Evolutionary conservation across 768 basidiomycete genomes (phyloP).

Genomic region (Kwoniella heveanensis): DNA sequence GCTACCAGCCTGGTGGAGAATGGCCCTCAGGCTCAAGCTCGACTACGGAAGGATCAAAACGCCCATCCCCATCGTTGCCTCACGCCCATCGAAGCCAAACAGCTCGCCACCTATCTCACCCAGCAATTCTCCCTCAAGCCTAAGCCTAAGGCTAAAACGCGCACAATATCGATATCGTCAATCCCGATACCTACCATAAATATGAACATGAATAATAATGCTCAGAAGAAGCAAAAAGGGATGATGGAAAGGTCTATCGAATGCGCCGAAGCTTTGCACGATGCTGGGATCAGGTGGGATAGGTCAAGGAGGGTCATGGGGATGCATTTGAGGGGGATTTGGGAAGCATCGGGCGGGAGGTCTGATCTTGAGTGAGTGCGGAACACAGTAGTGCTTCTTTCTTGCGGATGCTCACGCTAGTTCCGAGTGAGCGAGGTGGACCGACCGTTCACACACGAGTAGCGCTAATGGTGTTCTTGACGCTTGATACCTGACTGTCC

Average conservation of each 20-base stretch:
- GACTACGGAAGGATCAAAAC: no score
- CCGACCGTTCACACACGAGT: no score
- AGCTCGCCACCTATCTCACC: conserved; percentile 28
- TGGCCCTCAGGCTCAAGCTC: no score
- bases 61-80: conserved; percentile 22
- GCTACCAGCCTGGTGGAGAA: no score
- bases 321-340: conserved; percentile 43
- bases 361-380: conserved; percentile 6
- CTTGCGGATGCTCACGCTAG: no score
- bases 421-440: no score
- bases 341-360: conserved; percentile 32
- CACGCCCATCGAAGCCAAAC: conserved; percentile 32
- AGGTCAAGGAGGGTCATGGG: conserved; percentile 42
- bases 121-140: conserved; percentile 30
- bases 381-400: no score
- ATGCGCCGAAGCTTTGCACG: conserved; percentile 34
- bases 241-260: conserved; percentile 38
- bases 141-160: no score
- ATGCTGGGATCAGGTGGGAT: conserved; percentile 43
- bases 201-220: neutral
- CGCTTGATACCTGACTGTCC: no score
- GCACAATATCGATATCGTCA: no score
- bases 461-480: no score
- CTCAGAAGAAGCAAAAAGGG: conserved; percentile 14
- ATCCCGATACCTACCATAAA: neutral